A percentile compares a stretch with the other conserved stretches of the same genome.
phyloP scores from a whole-genome alignment of 495 filamentous ascomycete genomes.

The Aspergillus funiculosus region DNA sequence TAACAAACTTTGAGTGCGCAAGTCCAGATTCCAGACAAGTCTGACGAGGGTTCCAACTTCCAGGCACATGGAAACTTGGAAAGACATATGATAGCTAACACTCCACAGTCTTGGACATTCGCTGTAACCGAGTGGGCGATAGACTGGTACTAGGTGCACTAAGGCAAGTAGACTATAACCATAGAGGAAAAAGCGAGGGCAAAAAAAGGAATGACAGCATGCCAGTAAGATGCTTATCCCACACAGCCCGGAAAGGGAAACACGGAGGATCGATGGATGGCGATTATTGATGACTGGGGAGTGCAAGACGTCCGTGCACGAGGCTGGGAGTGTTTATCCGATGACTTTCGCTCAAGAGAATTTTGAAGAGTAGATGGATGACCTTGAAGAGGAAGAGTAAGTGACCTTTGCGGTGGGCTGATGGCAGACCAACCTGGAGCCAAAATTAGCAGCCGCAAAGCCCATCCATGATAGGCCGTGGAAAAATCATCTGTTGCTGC shows the following conservation, averaged over 20 bases:
- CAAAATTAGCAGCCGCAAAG: constrained; percentile 17
- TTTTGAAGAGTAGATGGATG: background rate
- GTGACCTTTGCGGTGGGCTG: no score
- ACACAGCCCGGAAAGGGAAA: background rate
- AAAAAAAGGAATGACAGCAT: background rate
- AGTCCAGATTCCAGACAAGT: no score
- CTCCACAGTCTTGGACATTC: background rate
- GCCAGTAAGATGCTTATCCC: constrained; percentile 7
- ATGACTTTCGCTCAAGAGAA: constrained; percentile 1
- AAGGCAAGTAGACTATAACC: no score
- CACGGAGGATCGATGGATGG: background rate
- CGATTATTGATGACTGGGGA: background rate
- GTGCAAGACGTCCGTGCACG: constrained; percentile 13
- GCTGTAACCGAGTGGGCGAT: no score
- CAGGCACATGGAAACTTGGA: no score
- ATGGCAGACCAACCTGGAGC: constrained; percentile 11
- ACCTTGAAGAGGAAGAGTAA: no score
- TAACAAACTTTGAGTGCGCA: no score
- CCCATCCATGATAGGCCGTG: constrained; percentile 14
- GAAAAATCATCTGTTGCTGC: constrained; percentile 11
- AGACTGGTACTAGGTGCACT: no score
- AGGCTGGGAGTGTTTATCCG: constrained; percentile 12
- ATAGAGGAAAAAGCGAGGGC: background rate
- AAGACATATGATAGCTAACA: no score
- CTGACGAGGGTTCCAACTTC: no score